Evolutionary conservation across 352 stramenopile genomes (phyloP).

Genomic region (Phytopythium chamaehyphon): DNA sequence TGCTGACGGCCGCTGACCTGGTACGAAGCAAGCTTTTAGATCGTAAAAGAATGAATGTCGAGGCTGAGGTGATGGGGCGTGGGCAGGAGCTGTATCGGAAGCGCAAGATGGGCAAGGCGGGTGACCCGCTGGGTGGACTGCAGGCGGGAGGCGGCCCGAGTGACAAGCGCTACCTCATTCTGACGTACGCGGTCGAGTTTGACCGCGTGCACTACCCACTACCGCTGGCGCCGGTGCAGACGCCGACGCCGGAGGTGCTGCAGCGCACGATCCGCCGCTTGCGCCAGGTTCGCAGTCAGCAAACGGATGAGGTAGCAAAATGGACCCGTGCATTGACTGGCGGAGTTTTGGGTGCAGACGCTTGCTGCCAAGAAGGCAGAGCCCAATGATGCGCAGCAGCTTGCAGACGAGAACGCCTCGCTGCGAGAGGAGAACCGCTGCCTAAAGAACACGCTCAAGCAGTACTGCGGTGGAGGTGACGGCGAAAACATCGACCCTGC

Average conservation of each 20-base stretch:
- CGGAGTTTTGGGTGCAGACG: too few species aligned
- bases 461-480: conserved; percentile 33
- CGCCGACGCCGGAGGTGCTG: conserved; percentile 60
- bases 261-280: conserved; percentile 79
- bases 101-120: conserved; percentile 47
- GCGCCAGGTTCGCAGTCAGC: conserved; percentile 33
- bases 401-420: conserved; percentile 37
- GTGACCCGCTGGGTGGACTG: not conserved
- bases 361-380: conserved; percentile 10
- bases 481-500: conserved; percentile 11
- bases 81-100: conserved; percentile 73
- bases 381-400: conserved; percentile 3
- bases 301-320: too few species aligned
- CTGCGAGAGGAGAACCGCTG: conserved; percentile 63
- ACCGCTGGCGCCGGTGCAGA: conserved; percentile 69
- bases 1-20: conserved; percentile 89
- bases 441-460: conserved; percentile 59
- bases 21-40: conserved; percentile 12
- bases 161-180: conserved; percentile 90
- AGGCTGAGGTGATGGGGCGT: too few species aligned
- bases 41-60: too few species aligned
- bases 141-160: conserved; percentile 6
- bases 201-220: conserved; percentile 93
- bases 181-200: conserved; percentile 93
- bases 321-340: too few species aligned